Conservation (phyloP, 2,329 filamentous ascomycete species). For the Plectosphaerella plurivora region DNA sequence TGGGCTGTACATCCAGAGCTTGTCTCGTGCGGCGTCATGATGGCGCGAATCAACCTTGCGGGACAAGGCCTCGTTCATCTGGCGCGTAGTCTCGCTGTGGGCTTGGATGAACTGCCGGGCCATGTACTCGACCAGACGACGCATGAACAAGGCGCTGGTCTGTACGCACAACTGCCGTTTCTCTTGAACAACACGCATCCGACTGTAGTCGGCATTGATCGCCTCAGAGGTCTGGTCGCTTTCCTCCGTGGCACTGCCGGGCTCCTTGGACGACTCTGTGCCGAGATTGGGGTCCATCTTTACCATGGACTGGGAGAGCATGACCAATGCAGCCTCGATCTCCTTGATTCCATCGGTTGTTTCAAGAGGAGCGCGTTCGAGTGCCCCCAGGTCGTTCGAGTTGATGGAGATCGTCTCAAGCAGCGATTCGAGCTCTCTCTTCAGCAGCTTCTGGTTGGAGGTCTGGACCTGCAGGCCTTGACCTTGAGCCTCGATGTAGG, state of each 20-base stretch:
- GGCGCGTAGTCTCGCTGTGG: slow-evolving; percentile 64
- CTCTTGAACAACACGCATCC: slow-evolving; percentile 91
- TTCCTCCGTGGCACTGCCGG: slow-evolving; percentile 41
- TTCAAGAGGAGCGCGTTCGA: slow-evolving; percentile 71
- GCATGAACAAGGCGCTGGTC: slow-evolving; percentile 73
- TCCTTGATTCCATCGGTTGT: slow-evolving; percentile 66
- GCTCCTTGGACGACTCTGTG: slow-evolving; percentile 40
- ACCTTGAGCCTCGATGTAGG: slow-evolving; percentile 94
- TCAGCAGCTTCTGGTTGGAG: slow-evolving; percentile 90
- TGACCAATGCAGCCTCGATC: slow-evolving; percentile 72
- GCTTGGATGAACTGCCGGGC: slow-evolving; percentile 73
- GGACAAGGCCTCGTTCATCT: slow-evolving; percentile 54
- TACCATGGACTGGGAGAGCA: slow-evolving; percentile 85
- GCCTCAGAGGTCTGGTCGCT: slow-evolving; percentile 45
- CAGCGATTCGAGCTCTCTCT: slow-evolving; percentile 83
- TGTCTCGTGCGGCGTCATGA: slow-evolving; percentile 65
- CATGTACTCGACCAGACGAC: slow-evolving; percentile 77
- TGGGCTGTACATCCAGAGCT: slow-evolving; percentile 84
- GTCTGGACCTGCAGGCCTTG: slow-evolving; percentile 96
- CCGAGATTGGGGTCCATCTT: slow-evolving; percentile 85
- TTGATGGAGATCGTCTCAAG: slow-evolving; percentile 90
- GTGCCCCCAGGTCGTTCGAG: slow-evolving; percentile 65
- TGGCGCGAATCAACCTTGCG: slow-evolving; percentile 67
- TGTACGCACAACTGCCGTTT: slow-evolving; percentile 86
- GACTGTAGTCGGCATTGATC: slow-evolving; percentile 66